Evolutionary conservation across 1,284 basidiomycete species (phyloP), one percentile per base, ranked within the genome.

Genomic region (Exobasidium rhododendri): DNA sequence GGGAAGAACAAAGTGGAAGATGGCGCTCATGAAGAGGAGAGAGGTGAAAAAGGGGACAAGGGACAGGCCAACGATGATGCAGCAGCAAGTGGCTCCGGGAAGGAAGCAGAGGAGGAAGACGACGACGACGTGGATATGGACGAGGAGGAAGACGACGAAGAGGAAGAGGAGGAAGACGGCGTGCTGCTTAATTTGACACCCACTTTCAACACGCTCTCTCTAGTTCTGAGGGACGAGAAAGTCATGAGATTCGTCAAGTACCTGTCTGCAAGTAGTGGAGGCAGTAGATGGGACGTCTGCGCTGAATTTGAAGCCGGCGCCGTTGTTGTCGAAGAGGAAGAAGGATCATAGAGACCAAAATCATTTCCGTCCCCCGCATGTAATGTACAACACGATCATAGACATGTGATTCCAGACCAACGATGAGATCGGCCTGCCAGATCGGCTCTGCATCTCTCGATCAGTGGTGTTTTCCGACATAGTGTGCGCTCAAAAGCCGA

Each of bases 141-240:
- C 4, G 73, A 75, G 17, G 77, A 74, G 24, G 73, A 64, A 6
- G 68, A 70, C 13, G 72, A 66, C 2, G 82, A 77, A 3, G 83
- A 82, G 22, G 88, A 88, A 10, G 82, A 82, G 14, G 82, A 82
- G 24, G 90, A 92, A 60, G 90, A 91, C 66, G 88, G 88, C 50
- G 93, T 93, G 10, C 83, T 98, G 28, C 82, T 97, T 47, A 93
- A 91, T 11, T 88, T 92, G 51, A 89, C 92, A 69, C 91, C 94
- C 0, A 87, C 88, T 7, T 98, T 92, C 83, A 97, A 97, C 81
- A 86, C 89, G 40, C 83, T 98, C 35, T 84, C 93, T 46, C 84
- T 98, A 35, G 94, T 96, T 20, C 82, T 97, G 66, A 85, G 94
- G 22, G 94, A 98, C 80, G 46, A 58, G 30, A 32, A 32, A 20